Base-by-base conservation (phyloP, 768 basidiomycete genomes). In the Leccinum variicolor region DNA sequence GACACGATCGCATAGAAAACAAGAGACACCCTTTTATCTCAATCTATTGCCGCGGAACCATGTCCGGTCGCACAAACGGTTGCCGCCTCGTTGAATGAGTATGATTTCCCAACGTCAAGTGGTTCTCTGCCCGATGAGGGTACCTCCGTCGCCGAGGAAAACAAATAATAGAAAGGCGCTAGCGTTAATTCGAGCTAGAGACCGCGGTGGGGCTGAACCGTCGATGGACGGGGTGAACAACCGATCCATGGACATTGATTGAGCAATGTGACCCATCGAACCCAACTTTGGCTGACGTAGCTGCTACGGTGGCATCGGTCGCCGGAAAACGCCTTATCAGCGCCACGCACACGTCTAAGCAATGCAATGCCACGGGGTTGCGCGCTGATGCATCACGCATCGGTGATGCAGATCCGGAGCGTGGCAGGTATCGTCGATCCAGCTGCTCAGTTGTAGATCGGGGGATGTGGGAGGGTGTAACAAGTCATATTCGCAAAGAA, bases 391-490 rank as follows among this genome's bases (percentile, higher is more conserved):
- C 41, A 39, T 34, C 54, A 51, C 26, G 31, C 25, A 34, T 58
- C 41, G 49, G 41, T 6, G 41, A n/a, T 23, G 54, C 29, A 31
- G 26, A 58, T 58, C 31, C 57, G 21, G 15, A 33, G 21, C n/a
- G n/a, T 6, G 14, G 7, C 25, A 26, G 11, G 21, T 17, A 33
- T 36, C 4, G n/a, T 33, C 39, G 39, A 60, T 60, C 48, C 6
- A 9, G 19, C n/a, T 1, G 19, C 36, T 29, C 19, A 26, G 50
- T 34, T 10, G 52, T 43, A 60, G 48, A 60, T 60, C 58, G 54
- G 48, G 48, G 49, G n/a, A n/a, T 39, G 36, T 39, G 28, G 6
- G 15, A 39, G 25, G 9, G 19, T n/a, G 13, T 19, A 53, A 36
- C 17, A 19, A n/a, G 23, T 45, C 39, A 1, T 4, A 7, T 19